These are phyloP conservation scores for Leptodontidium sp. DNA, from an alignment of 2,329 filamentous ascomycete genomes.

Conservation along the genomic window DNA sequence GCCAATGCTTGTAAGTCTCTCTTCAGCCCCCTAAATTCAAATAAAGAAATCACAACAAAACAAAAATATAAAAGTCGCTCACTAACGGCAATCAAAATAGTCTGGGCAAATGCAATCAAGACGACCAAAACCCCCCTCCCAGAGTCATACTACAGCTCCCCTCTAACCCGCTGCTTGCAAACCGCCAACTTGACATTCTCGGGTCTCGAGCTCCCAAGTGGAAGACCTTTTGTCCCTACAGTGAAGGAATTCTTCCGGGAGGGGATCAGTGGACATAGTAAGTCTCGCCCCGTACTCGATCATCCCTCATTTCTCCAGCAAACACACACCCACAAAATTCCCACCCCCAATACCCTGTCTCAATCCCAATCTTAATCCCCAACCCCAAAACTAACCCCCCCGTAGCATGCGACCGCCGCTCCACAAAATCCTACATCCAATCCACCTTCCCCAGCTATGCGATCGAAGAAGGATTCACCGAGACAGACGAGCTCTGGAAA, in stretches of 20 bases:
- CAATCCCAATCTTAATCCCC: neutral
- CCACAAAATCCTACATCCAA: constrained; percentile 61
- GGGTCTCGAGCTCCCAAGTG: constrained; percentile 58
- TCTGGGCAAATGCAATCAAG: constrained; percentile 63
- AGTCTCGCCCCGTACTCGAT: neutral
- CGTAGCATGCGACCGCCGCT: constrained; percentile 66
- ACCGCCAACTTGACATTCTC: constrained; percentile 70
- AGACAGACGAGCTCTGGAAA: constrained; percentile 61
- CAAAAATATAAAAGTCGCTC: neutral
- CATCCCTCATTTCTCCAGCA: neutral
- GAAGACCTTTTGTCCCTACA: constrained; percentile 61
- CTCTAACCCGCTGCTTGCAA: constrained; percentile 67
- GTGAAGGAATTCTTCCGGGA: constrained; percentile 74
- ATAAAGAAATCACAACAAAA: no score
- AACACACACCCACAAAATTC: neutral
- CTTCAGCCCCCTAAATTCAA: neutral
- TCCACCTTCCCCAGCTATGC: constrained; percentile 59
- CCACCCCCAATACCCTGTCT: neutral
- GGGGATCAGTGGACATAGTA: constrained; percentile 68
- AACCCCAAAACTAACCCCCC: neutral
- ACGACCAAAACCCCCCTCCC: constrained; percentile 65
- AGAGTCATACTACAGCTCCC: constrained; percentile 70
- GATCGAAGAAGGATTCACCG: constrained; percentile 69
- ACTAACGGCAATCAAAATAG: neutral
- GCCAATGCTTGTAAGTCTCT: constrained; percentile 56